Percentiles rank a stretch among this genome's conserved stretches.
phyloP scores from a whole-genome alignment of 2,329 filamentous ascomycete species.

The Emmonsiellopsis sp. region DNA sequence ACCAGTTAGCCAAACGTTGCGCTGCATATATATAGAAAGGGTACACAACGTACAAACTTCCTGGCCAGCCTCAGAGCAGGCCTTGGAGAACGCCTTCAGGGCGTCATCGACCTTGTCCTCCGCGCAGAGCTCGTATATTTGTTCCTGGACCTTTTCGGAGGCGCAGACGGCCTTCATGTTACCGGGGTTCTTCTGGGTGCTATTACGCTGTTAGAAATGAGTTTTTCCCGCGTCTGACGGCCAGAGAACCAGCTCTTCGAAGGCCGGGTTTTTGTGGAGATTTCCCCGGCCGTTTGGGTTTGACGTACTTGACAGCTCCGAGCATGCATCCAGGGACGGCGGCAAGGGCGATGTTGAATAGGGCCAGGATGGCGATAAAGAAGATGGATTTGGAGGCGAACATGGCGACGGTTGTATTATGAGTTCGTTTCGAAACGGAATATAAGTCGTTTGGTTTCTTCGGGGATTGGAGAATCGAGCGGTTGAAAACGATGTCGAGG shows the following conservation, averaged over 20 bases:
- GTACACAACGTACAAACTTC: conserved; percentile 28
- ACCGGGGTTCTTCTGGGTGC: conserved; percentile 26
- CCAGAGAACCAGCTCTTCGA: background rate
- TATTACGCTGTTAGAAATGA: conserved; percentile 15
- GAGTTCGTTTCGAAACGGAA: conserved; percentile 5
- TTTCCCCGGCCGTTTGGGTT: background rate
- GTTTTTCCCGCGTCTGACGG: too few relatives aligned
- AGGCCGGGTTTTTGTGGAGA: background rate
- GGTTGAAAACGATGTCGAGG: conserved; percentile 2
- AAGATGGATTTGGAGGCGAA: conserved; percentile 35
- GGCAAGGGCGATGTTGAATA: conserved; percentile 33
- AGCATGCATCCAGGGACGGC: conserved; percentile 43
- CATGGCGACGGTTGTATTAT: conserved; percentile 25
- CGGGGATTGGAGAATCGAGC: background rate
- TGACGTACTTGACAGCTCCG: conserved; percentile 39
- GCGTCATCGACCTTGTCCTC: conserved; percentile 21
- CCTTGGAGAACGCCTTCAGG: conserved; percentile 29
- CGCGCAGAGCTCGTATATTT: conserved; percentile 28
- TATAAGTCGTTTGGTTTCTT: conserved; percentile 2
- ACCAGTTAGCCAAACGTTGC: conserved; percentile 4
- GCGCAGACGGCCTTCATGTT: conserved; percentile 33
- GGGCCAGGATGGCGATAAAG: conserved; percentile 35
- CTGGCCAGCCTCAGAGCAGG: conserved; percentile 30
- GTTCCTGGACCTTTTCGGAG: conserved; percentile 24
- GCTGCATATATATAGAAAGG: background rate